These are phyloP conservation scores for Fraxinus baroniana DNA, from an alignment of 305 asterid genomes.

Conservation along the genomic window DNA sequence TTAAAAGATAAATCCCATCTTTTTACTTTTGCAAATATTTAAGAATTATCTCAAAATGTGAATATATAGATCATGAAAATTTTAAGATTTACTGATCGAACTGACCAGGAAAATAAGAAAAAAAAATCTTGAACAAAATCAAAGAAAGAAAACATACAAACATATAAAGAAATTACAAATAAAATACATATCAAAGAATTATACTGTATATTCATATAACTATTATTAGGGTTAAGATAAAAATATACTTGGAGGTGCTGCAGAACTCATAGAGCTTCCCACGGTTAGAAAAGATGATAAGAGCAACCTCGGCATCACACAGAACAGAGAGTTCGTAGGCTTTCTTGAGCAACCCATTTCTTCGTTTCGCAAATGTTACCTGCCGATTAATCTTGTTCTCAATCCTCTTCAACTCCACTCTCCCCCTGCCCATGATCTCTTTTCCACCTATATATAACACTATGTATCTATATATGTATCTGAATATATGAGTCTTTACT, in stretches of 20 bases:
- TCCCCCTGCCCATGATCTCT: conserved; percentile 75
- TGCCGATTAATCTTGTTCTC: conserved; percentile 92
- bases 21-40: background rate
- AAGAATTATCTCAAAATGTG: background rate
- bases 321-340: conserved; percentile 83
- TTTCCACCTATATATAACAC: background rate
- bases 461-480: background rate
- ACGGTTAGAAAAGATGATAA: conserved; percentile 79
- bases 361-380: conserved; percentile 84
- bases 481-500: background rate
- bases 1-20: background rate
- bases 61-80: background rate
- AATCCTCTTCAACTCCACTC: conserved; percentile 90
- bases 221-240: background rate
- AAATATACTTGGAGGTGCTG: conserved; percentile 67
- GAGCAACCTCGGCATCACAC: conserved; percentile 81
- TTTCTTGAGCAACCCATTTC: conserved; percentile 77
- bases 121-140: background rate
- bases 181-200: conserved; percentile 1
- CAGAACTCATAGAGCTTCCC: conserved; percentile 94
- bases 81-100: background rate
- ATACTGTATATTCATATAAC: background rate
- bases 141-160: background rate
- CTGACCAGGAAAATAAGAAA: background rate
- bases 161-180: background rate